Percentiles rank a stretch among this genome's conserved stretches.
Conservation (phyloP, 768 basidiomycete genomes). For the Phanerochaete sordida region DNA sequence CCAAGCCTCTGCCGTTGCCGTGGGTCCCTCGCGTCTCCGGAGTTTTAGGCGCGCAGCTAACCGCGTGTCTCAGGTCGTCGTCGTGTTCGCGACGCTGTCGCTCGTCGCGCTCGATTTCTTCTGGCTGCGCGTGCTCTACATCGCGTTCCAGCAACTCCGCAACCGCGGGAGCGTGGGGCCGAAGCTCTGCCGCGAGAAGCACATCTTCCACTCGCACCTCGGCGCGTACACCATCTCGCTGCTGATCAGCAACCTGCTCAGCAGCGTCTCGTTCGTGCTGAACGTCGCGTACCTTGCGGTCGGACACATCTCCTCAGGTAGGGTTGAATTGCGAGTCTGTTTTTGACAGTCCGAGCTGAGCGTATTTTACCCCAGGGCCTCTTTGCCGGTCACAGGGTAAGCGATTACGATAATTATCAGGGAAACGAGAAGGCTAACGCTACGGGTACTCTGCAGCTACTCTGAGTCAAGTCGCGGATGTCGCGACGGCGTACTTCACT, state of each 20-base stretch:
- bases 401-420: not conserved
- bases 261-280: conserved; percentile 49
- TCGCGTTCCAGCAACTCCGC: conserved; percentile 30
- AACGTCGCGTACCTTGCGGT: conserved; percentile 45
- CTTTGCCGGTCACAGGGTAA: conserved; percentile 62
- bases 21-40: conserved; percentile 14
- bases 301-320: conserved; percentile 47
- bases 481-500: conserved; percentile 62
- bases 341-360: not conserved
- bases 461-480: conserved; percentile 60
- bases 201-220: conserved; percentile 70
- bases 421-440: conserved; percentile 7
- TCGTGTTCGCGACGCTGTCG: conserved; percentile 52
- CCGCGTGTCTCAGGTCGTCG: conserved; percentile 33
- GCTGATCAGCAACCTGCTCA: conserved; percentile 55
- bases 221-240: conserved; percentile 67
- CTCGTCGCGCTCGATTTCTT: conserved; percentile 50
- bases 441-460: conserved; percentile 34
- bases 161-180: conserved; percentile 20
- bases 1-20: conserved; percentile 19
- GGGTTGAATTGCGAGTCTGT: conserved; percentile 11
- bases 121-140: conserved; percentile 43
- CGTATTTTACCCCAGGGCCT: conserved; percentile 31
- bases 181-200: conserved; percentile 32
- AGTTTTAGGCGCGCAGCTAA: not conserved